phyloP scores from a whole-genome alignment of 495 filamentous ascomycete species.

The Pyrenula aspistea region DNA sequence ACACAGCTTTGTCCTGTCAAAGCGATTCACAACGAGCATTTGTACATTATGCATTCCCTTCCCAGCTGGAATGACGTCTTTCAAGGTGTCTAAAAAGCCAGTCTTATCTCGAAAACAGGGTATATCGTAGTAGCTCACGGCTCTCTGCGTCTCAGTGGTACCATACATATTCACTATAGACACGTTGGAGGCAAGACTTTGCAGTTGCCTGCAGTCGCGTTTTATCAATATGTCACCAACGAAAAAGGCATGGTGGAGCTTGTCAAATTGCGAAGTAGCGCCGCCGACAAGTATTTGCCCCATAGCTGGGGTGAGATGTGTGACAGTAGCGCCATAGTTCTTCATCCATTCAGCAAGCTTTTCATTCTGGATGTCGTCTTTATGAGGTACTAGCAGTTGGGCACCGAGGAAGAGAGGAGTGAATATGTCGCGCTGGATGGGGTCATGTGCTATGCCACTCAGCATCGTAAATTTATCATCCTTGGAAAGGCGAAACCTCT shows the following conservation, averaged over 20 bases:
- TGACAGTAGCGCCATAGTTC: slow-evolving; percentile 65
- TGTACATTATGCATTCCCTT: slow-evolving; percentile 91
- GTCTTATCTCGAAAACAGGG: slow-evolving; percentile 57
- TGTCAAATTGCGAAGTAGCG: slow-evolving; percentile 62
- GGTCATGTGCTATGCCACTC: slow-evolving; percentile 75
- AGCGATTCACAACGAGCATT: slow-evolving; percentile 76
- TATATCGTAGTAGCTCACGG: slow-evolving; percentile 80
- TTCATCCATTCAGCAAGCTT: slow-evolving; percentile 86
- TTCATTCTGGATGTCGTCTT: slow-evolving; percentile 82
- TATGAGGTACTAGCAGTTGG: slow-evolving; percentile 66
- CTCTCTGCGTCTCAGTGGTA: slow-evolving; percentile 80
- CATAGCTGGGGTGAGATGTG: slow-evolving; percentile 90
- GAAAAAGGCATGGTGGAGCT: slow-evolving; percentile 75
- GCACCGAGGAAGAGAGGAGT: slow-evolving; percentile 85
- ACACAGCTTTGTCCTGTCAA: slow-evolving; percentile 61
- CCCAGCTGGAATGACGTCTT: slow-evolving; percentile 76
- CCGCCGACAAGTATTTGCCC: slow-evolving; percentile 90
- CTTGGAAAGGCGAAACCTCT: slow-evolving; percentile 63
- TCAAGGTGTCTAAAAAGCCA: slow-evolving; percentile 54
- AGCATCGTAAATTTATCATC: slow-evolving; percentile 79
- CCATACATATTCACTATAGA: slow-evolving; percentile 87
- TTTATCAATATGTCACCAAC: slow-evolving; percentile 89
- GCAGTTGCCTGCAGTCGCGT: slow-evolving; percentile 69
- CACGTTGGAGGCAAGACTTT: slow-evolving; percentile 65
- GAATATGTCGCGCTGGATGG: slow-evolving; percentile 88